Base-by-base conservation (phyloP, 441 rosid species). In the Pelargonium citronellum region DNA sequence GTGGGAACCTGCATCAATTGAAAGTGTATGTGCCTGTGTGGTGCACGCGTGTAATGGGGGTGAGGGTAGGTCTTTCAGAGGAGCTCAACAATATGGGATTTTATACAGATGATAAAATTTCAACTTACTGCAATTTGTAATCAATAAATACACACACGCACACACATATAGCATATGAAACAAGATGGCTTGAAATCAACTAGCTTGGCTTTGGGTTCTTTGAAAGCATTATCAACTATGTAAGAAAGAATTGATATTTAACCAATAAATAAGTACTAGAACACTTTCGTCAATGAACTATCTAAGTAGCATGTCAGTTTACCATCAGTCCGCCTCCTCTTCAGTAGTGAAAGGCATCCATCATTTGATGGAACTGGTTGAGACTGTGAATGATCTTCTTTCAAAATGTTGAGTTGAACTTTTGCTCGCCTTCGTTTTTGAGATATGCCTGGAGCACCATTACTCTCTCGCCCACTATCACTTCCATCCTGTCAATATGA, bases 271-370 rank as follows among this genome's bases (percentile, higher is more conserved):
- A 74, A 71, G 63, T 41, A 64, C 44, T 49, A 71, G 66, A 57
- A 71, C n/a, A 72, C 69, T 60, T 66, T 61, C 67, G 64, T 37
- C 20, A 41, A 27, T 65, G 41, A 71, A 68, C 70, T 70, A 66
- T 47, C 49, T 51, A 46, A 60, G 15, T 24, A 62, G 19, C 69
- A 66, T 12, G 7, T 66, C 13, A 74, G 60, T 41, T 71, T 90
- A 96, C 99, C 96, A 72, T 79, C 78, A 78, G 76, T 69, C 16
- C 75, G 80, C 71, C 84, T 85, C 78, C 76, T 83, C 84, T 84
- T 93, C 85, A 96, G 78, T 69, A 87, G 69, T 51, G 97, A 79
- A 51, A 91, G 79, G 75, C 92, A 96, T 72, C 93, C 96, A 80
- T 85, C 89, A 70, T 67, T 76, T 44, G 90, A 74, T 66, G 85